Evolutionary conservation across 2,329 filamentous ascomycete species (phyloP), one percentile per base, ranked within the genome.

Genomic region (Cladophialophora immunda): DNA sequence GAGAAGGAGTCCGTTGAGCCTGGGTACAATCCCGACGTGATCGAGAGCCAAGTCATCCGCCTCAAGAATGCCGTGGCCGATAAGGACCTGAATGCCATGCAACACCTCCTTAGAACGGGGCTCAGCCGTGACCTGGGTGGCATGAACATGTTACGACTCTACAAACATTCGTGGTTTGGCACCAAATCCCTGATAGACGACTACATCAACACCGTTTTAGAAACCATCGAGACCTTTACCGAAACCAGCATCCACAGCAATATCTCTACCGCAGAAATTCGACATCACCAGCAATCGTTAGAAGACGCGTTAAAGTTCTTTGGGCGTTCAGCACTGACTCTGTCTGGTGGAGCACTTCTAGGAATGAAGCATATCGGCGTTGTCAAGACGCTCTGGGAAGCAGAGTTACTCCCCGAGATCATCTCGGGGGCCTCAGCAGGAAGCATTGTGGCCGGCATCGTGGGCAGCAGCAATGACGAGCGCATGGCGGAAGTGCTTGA

Each of bases 311-410:
- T 72, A 17, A 68, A 68, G 29, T 71, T 65, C 54, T 70, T 69
- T 58, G 93, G 93, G n/a, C 86, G 93, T 68, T 95, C 90, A 69
- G 93, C 92, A 0, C 81, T 97, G 58, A 82, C 96, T 9, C 82
- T 97, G 9, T 96, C 93, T 4, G 93, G 93, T 7, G 93, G 93
- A 1, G 93, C 91, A 1, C 95, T 93, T 0, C 93, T 96, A 79
- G 93, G 93, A 47, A 96, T 97, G 92, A 92, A 92, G 67, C 93
- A 97, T 76, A 91, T 97, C 62, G 93, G 93, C 1, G 93, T 97
- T 2, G 81, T 96, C 62, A 96, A 96, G 77, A 86, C 90, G 3
- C 83, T 97, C 2, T 93, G 89, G 77, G 89, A 95, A 74, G 85
- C 87, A 3, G 86, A 87, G 7, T 83, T 97, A 13, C 83, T 97